Conservation (phyloP, 108 stramenopile species). For the Cyclotella atomus region DNA sequence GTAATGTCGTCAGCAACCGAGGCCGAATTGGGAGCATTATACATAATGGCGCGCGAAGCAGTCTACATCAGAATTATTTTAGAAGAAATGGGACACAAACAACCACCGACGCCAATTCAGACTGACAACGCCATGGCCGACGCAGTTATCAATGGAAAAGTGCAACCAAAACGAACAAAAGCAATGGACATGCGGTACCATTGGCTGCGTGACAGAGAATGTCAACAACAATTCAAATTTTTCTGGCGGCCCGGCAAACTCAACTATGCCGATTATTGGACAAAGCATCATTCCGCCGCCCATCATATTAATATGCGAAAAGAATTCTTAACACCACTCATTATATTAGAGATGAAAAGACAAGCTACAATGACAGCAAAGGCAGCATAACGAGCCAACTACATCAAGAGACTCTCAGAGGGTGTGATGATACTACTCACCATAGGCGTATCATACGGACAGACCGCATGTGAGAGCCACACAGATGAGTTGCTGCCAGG, state of each 20-base stretch:
- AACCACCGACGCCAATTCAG: constrained; percentile 17
- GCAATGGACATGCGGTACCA: too few species aligned
- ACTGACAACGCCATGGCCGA: constrained; percentile 48
- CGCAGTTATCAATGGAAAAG: constrained; percentile 42
- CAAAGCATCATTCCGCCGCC: background rate
- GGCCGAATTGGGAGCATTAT: background rate
- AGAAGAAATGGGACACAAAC: constrained; percentile 32
- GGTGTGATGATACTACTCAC: background rate
- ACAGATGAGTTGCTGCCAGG: too few species aligned
- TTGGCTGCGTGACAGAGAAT: too few species aligned
- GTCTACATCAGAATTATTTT: constrained; percentile 29
- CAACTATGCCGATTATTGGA: background rate
- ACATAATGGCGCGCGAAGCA: background rate
- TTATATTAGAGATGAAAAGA: background rate
- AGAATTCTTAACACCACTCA: background rate
- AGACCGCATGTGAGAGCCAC: too few species aligned
- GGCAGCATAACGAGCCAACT: background rate
- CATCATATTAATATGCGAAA: background rate
- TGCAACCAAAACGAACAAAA: constrained; percentile 1
- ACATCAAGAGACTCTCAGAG: background rate
- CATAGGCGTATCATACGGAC: too few species aligned
- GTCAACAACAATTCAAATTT: too few species aligned
- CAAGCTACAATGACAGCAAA: background rate
- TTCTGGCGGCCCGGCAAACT: background rate
- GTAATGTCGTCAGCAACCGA: too few species aligned